These are phyloP conservation scores for Trichoderma endophyticum DNA, from an alignment of 2,329 filamentous ascomycete species.

Conservation along the genomic window DNA sequence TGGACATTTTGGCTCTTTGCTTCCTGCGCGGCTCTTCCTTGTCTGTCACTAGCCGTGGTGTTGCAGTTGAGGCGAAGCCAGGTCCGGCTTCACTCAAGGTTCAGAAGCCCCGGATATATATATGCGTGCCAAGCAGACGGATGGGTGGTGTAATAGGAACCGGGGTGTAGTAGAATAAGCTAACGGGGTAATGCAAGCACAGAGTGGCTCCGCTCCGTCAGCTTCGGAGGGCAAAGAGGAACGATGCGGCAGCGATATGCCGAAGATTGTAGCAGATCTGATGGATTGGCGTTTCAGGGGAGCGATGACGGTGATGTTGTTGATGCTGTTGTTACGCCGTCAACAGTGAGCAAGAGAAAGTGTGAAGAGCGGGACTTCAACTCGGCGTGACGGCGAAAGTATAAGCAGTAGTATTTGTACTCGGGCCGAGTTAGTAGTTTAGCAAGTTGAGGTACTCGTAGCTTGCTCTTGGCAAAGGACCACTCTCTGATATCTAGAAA, in stretches of 20 bases:
- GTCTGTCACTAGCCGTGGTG: not conserved
- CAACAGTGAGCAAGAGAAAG: not conserved
- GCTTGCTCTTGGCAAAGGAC: not conserved
- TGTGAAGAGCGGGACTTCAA: not conserved
- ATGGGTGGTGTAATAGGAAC: not conserved
- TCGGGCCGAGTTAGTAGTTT: not conserved
- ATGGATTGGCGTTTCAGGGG: not conserved
- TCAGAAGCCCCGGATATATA: not conserved
- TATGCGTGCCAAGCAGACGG: not conserved
- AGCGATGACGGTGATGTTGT: not conserved
- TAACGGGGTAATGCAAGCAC: not conserved
- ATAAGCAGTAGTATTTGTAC: not conserved
- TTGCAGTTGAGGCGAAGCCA: not conserved
- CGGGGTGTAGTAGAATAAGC: constrained; percentile 5
- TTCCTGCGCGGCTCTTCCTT: not conserved
- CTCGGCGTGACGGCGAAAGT: not conserved
- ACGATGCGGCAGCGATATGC: not conserved
- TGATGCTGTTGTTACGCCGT: not conserved
- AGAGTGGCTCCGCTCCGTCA: constrained; percentile 8
- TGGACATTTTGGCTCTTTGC: constrained; percentile 45
- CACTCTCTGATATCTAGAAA: not conserved
- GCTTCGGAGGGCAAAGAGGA: not conserved
- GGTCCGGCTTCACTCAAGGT: not conserved
- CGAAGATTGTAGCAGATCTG: not conserved
- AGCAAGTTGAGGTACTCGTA: not conserved